Evolutionary conservation across 2,329 filamentous ascomycete species (phyloP).

Genomic region (Myriosclerotinia scirpicola): DNA sequence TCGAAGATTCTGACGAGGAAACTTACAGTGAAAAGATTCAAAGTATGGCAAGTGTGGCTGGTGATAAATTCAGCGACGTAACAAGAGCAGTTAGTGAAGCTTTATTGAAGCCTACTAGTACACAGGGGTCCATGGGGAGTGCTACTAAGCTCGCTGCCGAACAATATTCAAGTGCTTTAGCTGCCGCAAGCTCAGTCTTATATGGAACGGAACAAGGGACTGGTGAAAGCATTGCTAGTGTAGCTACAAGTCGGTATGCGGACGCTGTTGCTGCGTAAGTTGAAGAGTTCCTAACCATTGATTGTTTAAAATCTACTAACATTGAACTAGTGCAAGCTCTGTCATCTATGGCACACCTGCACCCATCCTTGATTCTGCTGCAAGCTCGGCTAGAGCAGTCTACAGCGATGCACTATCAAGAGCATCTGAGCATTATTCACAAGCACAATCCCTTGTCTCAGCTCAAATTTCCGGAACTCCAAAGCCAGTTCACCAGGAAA

Average conservation of each 20-base stretch:
- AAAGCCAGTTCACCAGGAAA: conserved; percentile 66
- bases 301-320: conserved; percentile 22
- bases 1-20: conserved; percentile 46
- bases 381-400: conserved; percentile 50
- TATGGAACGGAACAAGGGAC: conserved; percentile 50
- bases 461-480: conserved; percentile 67
- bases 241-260: conserved; percentile 54
- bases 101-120: conserved; percentile 46
- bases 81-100: conserved; percentile 58
- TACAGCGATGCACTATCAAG: conserved; percentile 65
- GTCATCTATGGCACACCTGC: conserved; percentile 66
- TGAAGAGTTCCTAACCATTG: neutral
- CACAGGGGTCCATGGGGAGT: conserved; percentile 47
- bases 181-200: conserved; percentile 56
- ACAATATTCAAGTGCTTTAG: conserved; percentile 56
- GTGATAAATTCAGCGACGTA: conserved; percentile 53
- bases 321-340: conserved; percentile 47
- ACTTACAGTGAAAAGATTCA: conserved; percentile 53
- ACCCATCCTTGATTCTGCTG: conserved; percentile 52
- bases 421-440: conserved; percentile 67
- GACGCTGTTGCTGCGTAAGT: conserved; percentile 58
- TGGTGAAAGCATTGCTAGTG: conserved; percentile 49
- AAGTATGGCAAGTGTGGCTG: conserved; percentile 51
- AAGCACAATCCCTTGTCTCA: conserved; percentile 66
- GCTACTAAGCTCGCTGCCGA: conserved; percentile 55